These are phyloP conservation scores for Mrakia frigida DNA, from an alignment of 768 basidiomycete species.

Conservation along the genomic window DNA sequence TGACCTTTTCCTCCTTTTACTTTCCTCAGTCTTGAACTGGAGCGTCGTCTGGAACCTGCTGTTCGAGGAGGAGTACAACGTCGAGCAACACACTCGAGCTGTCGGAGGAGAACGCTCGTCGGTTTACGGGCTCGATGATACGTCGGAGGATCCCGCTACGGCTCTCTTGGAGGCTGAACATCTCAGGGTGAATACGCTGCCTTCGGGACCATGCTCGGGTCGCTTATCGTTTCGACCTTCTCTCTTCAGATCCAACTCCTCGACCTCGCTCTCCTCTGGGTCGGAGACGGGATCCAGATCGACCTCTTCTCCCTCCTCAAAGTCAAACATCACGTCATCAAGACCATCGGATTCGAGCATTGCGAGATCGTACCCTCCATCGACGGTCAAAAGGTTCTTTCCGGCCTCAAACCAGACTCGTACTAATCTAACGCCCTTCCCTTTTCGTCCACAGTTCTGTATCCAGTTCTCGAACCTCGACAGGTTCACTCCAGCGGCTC, in stretches of 20 bases:
- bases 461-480: conserved; percentile 55
- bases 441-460: conserved; percentile 43
- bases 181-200: not conserved
- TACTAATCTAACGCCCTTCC: no score
- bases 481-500: conserved; percentile 48
- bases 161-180: not conserved
- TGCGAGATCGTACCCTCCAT: conserved; percentile 50
- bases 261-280: conserved; percentile 58
- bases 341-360: conserved; percentile 56
- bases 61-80: conserved; percentile 12
- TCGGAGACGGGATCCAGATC: conserved; percentile 58
- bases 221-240: not conserved
- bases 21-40: conserved; percentile 38
- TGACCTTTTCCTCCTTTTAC: no score
- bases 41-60: not conserved
- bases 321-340: conserved; percentile 54
- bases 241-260: not conserved
- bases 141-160: not conserved
- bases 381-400: conserved; percentile 44
- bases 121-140: not conserved
- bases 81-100: not conserved
- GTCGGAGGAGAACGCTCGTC: not conserved
- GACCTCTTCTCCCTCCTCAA: conserved; percentile 55
- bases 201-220: no score
- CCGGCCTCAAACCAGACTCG: no score